phyloP scores from a whole-genome alignment of 2,329 filamentous ascomycete species.

The Aspergillus glaucus region DNA sequence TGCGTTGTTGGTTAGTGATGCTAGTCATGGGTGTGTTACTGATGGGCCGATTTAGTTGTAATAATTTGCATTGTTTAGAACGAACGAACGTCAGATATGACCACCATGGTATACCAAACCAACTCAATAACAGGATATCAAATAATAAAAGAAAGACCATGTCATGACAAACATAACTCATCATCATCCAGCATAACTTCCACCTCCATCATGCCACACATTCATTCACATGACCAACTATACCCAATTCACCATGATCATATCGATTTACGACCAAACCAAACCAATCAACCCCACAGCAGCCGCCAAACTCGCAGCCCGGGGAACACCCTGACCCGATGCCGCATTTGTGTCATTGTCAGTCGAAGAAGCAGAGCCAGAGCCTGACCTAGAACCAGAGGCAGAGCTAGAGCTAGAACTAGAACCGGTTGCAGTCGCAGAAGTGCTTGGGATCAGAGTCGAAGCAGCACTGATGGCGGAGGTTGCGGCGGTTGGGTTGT shows the following conservation, averaged over 20 bases:
- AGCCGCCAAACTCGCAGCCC: constrained; percentile 14
- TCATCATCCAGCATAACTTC: too few species aligned
- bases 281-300: constrained; percentile 18
- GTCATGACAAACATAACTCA: too few species aligned
- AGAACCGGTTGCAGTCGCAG: not conserved
- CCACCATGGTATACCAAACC: too few species aligned
- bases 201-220: too few species aligned
- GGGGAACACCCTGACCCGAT: constrained; percentile 8
- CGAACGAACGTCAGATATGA: too few species aligned
- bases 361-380: constrained; percentile 1
- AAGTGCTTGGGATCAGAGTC: not conserved
- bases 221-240: too few species aligned
- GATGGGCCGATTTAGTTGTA: not conserved
- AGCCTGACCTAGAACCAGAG: not conserved
- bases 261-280: constrained; percentile 16
- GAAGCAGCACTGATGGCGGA: constrained; percentile 3
- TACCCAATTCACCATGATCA: too few species aligned
- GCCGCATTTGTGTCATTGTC: constrained; percentile 6
- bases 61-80: too few species aligned
- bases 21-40: constrained; percentile 8
- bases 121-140: too few species aligned
- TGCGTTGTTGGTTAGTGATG: constrained; percentile 6
- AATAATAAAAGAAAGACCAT: too few species aligned
- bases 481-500: constrained; percentile 18
- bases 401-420: not conserved